These are phyloP conservation scores for Russula sp. DNA, from an alignment of 768 basidiomycete genomes.

Conservation along the genomic window DNA sequence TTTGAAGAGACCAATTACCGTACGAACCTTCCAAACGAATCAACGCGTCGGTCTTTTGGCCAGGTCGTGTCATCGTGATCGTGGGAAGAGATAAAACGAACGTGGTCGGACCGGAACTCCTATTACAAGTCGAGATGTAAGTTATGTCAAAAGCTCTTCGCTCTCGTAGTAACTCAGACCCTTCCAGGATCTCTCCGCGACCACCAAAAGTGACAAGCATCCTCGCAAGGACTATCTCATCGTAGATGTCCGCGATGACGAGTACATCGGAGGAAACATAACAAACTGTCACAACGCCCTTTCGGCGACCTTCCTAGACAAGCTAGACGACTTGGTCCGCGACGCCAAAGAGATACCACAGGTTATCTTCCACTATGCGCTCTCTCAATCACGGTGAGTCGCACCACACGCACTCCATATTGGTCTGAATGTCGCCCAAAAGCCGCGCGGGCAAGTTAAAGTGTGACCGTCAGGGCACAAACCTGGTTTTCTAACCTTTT, in stretches of 20 bases:
- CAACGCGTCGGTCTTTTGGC: no score
- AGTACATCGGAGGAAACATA: slow-evolving; percentile 76
- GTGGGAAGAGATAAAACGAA: not conserved
- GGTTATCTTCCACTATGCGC: slow-evolving; percentile 72
- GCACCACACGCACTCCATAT: not conserved
- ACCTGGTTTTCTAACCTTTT: slow-evolving; percentile 5
- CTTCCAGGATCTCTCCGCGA: slow-evolving; percentile 58
- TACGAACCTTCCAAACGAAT: no score
- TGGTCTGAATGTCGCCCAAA: slow-evolving; percentile 43
- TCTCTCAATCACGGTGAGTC: slow-evolving; percentile 71
- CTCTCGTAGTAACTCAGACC: no score
- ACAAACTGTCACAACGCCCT: slow-evolving; percentile 57
- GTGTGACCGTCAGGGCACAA: no score
- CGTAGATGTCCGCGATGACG: slow-evolving; percentile 82
- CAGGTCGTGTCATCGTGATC: not conserved
- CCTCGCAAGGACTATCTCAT: slow-evolving; percentile 64
- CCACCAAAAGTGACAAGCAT: slow-evolving; percentile 61
- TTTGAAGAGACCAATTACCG: no score
- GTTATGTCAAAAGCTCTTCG: no score
- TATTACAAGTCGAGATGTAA: slow-evolving; percentile 29
- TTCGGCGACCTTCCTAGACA: slow-evolving; percentile 50
- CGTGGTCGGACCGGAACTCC: not conserved
- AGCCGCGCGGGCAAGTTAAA: slow-evolving; percentile 58
- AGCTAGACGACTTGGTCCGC: slow-evolving; percentile 53
- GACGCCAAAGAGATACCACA: slow-evolving; percentile 54